Evolutionary conservation across 345 rosid genomes (phyloP), one percentile per base, ranked within the genome.

Genomic region (Syzygium aromaticum): DNA sequence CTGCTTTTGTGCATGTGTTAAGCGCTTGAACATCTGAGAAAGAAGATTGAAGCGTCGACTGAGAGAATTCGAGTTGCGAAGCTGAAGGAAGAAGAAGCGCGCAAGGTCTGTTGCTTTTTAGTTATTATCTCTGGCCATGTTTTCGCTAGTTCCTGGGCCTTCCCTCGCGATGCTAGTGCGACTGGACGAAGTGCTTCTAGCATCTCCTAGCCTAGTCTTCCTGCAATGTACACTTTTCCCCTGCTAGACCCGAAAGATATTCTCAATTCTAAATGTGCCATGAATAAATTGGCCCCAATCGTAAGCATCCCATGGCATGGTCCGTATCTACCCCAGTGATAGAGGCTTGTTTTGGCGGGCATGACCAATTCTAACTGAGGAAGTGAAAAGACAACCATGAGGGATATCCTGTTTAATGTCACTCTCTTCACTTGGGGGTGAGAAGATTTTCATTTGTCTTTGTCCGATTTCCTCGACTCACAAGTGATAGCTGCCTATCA

Each of bases 21-120:
- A 96, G 99, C 99, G 15, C 92, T 98, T 38, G 99, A 96, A 89
- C 96, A 90, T 77, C 54, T 98, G 96, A 94, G 99, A 90, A 98
- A 94, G 98, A 96, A 95, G 89, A 95, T 98, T 87, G 98, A 98
- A 91, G 84, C 87, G 38, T 88, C 96, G 46, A 95, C 96, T 21
- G 98, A 98, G 89, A 94, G 90, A 92, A 92, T 95, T 86, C 95
- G 86, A 86, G 87, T 84, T 54, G 98, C 98, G 21, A 96, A 92
- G 95, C 89, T 89, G 89, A 98, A 91, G 88, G 98, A 96, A 91
- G 98, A 95, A 80, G 94, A 95, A 90, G 98, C 98, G 23, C 90
- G 84, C 25, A 94, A 96, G 99, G 98, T 98, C 86, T 88, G 91
- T 86, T 67, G 56, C 92, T 87, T 86, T 84, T 63, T 59, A 27